A percentile compares a stretch with the other conserved stretches of the same genome.
phyloP scores from a whole-genome alignment of 2,329 filamentous ascomycete species.

The Pseudocercospora pini-densiflorae region DNA sequence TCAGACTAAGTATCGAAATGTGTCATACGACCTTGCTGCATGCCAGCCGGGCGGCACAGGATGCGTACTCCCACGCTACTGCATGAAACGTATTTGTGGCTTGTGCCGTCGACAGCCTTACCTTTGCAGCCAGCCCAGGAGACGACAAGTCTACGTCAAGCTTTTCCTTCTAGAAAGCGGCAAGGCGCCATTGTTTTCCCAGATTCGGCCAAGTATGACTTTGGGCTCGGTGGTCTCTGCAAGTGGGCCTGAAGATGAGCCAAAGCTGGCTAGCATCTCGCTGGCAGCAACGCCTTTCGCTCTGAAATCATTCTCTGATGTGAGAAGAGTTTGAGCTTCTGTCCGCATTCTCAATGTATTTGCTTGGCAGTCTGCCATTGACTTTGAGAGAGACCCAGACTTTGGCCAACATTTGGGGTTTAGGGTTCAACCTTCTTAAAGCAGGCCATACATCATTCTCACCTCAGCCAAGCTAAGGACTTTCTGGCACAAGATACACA shows the following conservation, averaged over 20 bases:
- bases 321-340: not conserved
- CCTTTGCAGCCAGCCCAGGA: conserved; percentile 3
- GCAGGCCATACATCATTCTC: not conserved
- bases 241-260: not conserved
- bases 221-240: not conserved
- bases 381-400: not conserved
- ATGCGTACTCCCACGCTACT: conserved; percentile 14
- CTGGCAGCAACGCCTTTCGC: not conserved
- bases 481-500: not conserved
- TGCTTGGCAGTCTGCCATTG: not conserved
- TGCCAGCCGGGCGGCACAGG: not conserved
- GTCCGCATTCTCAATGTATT: not conserved
- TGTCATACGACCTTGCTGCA: not conserved
- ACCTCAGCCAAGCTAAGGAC: conserved; percentile 11
- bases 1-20: not conserved
- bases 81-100: conserved; percentile 11
- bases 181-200: not conserved
- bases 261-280: not conserved
- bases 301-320: not conserved
- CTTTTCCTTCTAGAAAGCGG: conserved; percentile 21
- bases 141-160: conserved; percentile 15
- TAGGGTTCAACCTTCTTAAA: not conserved
- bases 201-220: not conserved
- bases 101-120: conserved; percentile 11
- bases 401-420: not conserved